Conservation (phyloP, 805 yeast species). For the Zygoascus ofunaensis region DNA sequence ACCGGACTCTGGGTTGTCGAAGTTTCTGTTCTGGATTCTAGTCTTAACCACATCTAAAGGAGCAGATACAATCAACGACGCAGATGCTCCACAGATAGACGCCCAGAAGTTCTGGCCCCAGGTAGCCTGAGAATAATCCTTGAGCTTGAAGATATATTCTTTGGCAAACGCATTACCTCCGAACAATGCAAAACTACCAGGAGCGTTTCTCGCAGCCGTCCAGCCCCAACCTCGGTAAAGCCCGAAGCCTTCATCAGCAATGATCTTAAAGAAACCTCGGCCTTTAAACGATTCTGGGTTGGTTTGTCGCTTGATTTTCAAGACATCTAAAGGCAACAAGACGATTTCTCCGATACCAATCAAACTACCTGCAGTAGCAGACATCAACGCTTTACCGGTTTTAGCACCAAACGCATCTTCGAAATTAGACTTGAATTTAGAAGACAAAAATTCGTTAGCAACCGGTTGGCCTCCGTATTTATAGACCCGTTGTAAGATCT, state of each 20-base stretch:
- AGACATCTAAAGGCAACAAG: conserved; percentile 79
- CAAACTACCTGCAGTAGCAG: conserved; percentile 95
- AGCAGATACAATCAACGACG: conserved; percentile 92
- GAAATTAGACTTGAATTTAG: conserved; percentile 59
- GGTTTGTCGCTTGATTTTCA: conserved; percentile 95
- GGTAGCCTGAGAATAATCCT: conserved; percentile 83
- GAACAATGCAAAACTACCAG: conserved; percentile 94
- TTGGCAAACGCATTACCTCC: conserved; percentile 99
- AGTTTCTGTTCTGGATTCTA: conserved; percentile 92
- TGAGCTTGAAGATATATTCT: conserved; percentile 81
- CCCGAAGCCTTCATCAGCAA: conserved; percentile 86
- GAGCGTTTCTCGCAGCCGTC: conserved; percentile 99
- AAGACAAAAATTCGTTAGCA: conserved; percentile 83
- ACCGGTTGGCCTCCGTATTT: conserved; percentile 99
- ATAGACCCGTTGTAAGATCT: conserved; percentile 92
- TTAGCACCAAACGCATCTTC: conserved; percentile 79
- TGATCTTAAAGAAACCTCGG: conserved; percentile 82
- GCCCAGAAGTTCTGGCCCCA: conserved; percentile 94
- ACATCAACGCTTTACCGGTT: conserved; percentile 93
- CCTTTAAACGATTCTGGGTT: conserved; percentile 99
- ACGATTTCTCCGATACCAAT: conserved; percentile 98
- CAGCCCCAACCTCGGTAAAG: conserved; percentile 99
- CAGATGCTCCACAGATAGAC: conserved; percentile 92
- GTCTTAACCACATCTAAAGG: conserved; percentile 98
- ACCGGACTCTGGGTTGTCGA: conserved; percentile 93